Conservation (phyloP, 176 grass and related monocot species). For the Bothriochloa decipiens region DNA sequence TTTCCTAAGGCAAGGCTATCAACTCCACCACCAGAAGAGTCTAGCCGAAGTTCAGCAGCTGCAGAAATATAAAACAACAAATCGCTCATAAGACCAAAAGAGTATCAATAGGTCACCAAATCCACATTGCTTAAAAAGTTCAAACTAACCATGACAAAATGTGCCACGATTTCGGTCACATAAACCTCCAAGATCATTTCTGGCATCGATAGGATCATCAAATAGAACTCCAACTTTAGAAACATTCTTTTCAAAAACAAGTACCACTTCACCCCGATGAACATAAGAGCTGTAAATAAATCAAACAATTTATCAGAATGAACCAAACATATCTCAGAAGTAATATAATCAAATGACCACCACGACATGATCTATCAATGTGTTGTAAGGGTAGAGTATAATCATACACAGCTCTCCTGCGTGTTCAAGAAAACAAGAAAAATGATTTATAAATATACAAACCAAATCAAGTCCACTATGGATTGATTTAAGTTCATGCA, state of each 20-base stretch:
- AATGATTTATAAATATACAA: background rate
- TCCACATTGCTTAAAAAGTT: background rate
- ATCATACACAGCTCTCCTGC: too few relatives aligned
- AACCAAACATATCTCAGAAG: background rate
- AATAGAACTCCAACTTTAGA: constrained; percentile 80
- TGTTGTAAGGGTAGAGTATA: too few relatives aligned
- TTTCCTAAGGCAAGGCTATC: constrained; percentile 53
- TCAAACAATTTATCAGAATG: constrained; percentile 7
- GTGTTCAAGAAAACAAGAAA: too few relatives aligned
- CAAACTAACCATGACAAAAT: constrained; percentile 63
- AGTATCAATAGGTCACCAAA: background rate
- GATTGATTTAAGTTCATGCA: constrained; percentile 6
- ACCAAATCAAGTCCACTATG: background rate
- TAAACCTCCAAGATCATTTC: constrained; percentile 79
- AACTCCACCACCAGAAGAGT: constrained; percentile 34
- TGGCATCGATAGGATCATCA: constrained; percentile 54
- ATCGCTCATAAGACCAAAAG: background rate
- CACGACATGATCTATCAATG: background rate
- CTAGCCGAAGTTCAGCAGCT: constrained; percentile 52
- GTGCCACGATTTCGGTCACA: constrained; percentile 73
- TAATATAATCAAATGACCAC: background rate
- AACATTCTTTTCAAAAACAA: constrained; percentile 66
- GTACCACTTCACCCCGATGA: constrained; percentile 65
- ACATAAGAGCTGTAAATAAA: constrained; percentile 47
- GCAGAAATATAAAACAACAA: background rate